phyloP scores from a whole-genome alignment of 1,284 basidiomycete species.

The Microbotryum silenes-acaulis region DNA sequence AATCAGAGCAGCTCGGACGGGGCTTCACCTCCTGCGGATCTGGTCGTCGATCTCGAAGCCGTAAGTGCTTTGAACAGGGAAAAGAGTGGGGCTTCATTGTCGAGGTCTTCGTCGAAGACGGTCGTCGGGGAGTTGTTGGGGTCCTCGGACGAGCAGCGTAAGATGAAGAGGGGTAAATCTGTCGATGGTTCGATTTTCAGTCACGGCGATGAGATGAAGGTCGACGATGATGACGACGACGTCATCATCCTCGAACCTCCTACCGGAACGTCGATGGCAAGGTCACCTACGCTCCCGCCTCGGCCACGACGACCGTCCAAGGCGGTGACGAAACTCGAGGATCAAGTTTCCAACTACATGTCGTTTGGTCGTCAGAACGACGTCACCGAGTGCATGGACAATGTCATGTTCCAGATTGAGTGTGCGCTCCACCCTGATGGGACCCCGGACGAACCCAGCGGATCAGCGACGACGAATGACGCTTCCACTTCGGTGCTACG shows the following conservation, averaged over 20 bases:
- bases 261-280: background rate
- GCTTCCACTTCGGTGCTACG: background rate
- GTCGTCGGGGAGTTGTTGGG: no score
- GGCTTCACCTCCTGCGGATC: no score
- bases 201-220: background rate
- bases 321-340: conserved; percentile 11
- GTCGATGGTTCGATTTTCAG: no score
- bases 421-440: conserved; percentile 62
- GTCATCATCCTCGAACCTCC: conserved; percentile 2
- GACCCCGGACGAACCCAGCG: background rate
- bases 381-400: conserved; percentile 97
- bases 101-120: no score
- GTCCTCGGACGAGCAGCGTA: no score
- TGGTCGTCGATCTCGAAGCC: no score
- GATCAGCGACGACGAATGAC: background rate
- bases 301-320: background rate
- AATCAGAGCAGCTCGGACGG: no score
- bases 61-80: no score
- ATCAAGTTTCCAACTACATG: conserved; percentile 48
- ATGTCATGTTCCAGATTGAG: conserved; percentile 97
- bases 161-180: no score
- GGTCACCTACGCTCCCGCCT: background rate
- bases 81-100: no score
- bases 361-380: conserved; percentile 93
- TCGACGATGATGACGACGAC: conserved; percentile 6